These are phyloP conservation scores for Colletotrichum sp. DNA, from an alignment of 2,329 filamentous ascomycete genomes.

Conservation along the genomic window DNA sequence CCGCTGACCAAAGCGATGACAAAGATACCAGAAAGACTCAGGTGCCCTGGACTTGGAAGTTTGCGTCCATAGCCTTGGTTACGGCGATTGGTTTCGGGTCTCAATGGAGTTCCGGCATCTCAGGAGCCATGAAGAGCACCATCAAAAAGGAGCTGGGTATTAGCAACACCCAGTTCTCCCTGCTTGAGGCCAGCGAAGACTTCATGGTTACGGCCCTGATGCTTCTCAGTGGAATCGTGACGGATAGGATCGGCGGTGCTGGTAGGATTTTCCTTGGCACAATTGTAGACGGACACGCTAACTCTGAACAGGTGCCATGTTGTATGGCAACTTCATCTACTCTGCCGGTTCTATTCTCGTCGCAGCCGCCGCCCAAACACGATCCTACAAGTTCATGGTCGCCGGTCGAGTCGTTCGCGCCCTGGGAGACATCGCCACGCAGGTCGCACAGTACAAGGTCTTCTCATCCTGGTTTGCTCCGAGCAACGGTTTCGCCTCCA, in stretches of 20 bases:
- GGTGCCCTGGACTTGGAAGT: slow-evolving; percentile 23
- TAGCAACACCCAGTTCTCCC: slow-evolving; percentile 62
- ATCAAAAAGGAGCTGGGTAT: slow-evolving; percentile 66
- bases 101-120: slow-evolving; percentile 64
- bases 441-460: slow-evolving; percentile 69
- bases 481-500: slow-evolving; percentile 65
- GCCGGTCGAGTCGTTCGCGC: slow-evolving; percentile 59
- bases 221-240: slow-evolving; percentile 58
- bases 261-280: slow-evolving; percentile 28
- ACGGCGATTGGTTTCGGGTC: slow-evolving; percentile 64
- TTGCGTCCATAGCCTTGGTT: slow-evolving; percentile 49
- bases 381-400: slow-evolving; percentile 66
- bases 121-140: slow-evolving; percentile 65
- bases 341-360: slow-evolving; percentile 63
- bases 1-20: not conserved
- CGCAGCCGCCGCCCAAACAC: slow-evolving; percentile 59
- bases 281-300: not conserved
- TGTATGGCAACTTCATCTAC: slow-evolving; percentile 53
- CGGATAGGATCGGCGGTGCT: slow-evolving; percentile 64
- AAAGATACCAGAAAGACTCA: not conserved
- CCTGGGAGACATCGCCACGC: slow-evolving; percentile 66
- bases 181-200: slow-evolving; percentile 65
- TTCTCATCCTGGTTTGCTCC: slow-evolving; percentile 71
- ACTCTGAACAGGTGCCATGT: slow-evolving; percentile 2
- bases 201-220: slow-evolving; percentile 67